Base-by-base conservation (phyloP, 345 rosid species). In the Syzygium jambos region DNA sequence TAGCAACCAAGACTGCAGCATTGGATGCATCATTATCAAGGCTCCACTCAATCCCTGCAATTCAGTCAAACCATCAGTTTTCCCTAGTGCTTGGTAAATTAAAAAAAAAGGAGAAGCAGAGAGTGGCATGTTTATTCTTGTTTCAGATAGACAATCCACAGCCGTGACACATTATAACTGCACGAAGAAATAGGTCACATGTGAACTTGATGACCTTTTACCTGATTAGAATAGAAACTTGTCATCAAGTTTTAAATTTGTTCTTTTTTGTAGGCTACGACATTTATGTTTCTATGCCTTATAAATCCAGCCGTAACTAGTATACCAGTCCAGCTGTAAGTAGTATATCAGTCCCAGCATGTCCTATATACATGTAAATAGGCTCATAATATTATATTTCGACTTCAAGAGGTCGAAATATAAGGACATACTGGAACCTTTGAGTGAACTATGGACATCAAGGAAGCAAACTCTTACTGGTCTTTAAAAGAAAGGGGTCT, bases 1-100 rank as follows among this genome's bases (percentile, higher is more conserved):
- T 96, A n/a, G 99, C 99, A 93, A 95, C 98, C 90, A 98, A 90
- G 88, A 98, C 99, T 29, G 99, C 94, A 87, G 97, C 94, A 93
- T 95, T 98, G 86, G 99, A 94, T 88, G 98, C 99, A 91, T 98
- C 99, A 92, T 96, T 95, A 89, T 98, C 99, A 87, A 98, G 98
- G 87, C 94, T 98, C 99, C 99, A 98, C 89, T 98, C 99, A 89
- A 97, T 92, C 77, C 99, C 99, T 97, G 93, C 90, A 93, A 54
- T 80, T 53, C 51, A 87, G 59, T 78, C 73, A 80, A 87, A 57
- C 52, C 29, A 27, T 78, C 11, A 54, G 27, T 78, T 86, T 52
- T 78, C 25, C 27, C 49, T 38, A 19, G 80, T 73, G 80, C 49
- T 38, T 34, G 80, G 23, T 38, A 73, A 17, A 73, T 38, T 73